phyloP scores from a whole-genome alignment of 805 yeast genomes.

The Wickerhamiella allomyrinae region DNA sequence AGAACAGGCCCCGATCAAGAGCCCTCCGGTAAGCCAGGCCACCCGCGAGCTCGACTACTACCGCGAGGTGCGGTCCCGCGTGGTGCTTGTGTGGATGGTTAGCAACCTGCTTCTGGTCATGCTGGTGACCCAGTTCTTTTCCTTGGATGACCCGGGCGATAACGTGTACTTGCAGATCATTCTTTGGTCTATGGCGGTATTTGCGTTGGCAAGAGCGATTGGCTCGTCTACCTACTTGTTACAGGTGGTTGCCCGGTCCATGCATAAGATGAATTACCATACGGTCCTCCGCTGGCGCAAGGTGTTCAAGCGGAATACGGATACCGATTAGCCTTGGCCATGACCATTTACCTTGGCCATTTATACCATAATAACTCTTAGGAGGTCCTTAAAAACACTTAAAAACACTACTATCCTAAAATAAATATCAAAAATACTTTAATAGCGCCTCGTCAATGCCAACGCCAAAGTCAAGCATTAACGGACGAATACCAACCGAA shows the following conservation, averaged over 20 bases:
- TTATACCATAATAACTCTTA: too few species aligned
- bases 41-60: constrained; percentile 61
- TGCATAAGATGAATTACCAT: constrained; percentile 17
- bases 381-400: too few species aligned
- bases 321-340: too few species aligned
- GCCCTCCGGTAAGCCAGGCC: constrained; percentile 28
- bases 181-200: constrained; percentile 81
- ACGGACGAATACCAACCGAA: constrained; percentile 22
- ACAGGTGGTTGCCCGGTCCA: constrained; percentile 22
- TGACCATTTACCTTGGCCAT: too few species aligned
- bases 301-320: constrained; percentile 3
- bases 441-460: constrained; percentile 17
- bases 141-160: constrained; percentile 45
- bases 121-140: constrained; percentile 75
- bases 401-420: too few species aligned
- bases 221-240: constrained; percentile 66
- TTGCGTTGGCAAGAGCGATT: constrained; percentile 65
- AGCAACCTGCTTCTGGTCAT: constrained; percentile 67
- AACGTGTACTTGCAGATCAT: constrained; percentile 74
- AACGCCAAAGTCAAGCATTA: constrained; percentile 22
- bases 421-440: constrained; percentile 3
- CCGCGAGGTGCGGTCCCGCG: constrained; percentile 85
- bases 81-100: constrained; percentile 89
- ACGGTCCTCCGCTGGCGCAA: constrained; percentile 9
- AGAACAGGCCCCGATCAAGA: constrained; percentile 49